Conservation (phyloP, 345 rosid genomes). For the Eucalyptus victrix region DNA sequence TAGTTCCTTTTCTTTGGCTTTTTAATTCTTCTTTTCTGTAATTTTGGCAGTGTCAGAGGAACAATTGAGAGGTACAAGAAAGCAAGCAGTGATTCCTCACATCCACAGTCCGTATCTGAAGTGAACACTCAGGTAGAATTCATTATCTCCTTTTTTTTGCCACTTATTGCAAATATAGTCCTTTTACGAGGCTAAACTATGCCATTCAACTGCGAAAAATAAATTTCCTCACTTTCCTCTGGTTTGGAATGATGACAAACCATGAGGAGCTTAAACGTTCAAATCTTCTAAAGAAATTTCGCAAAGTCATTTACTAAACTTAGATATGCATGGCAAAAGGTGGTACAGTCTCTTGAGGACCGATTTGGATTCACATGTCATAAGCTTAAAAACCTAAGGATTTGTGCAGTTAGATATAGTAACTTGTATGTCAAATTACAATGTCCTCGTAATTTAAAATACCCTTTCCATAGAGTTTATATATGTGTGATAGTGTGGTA, state of each 20-base stretch:
- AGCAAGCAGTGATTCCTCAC: conserved; percentile 48
- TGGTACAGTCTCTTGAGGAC: neutral
- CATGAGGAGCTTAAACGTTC: neutral
- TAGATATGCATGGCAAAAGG: neutral
- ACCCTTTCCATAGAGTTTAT: neutral
- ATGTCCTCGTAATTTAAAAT: neutral
- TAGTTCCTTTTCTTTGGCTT: neutral
- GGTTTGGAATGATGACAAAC: neutral
- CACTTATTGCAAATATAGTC: neutral
- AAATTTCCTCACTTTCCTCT: neutral
- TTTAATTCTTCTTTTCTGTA: neutral
- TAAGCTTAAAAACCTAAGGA: neutral
- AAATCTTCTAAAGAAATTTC: neutral
- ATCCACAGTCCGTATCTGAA: conserved; percentile 58
- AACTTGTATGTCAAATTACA: neutral
- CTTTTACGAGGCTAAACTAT: neutral
- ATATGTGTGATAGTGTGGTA: neutral
- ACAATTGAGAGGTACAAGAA: conserved; percentile 92
- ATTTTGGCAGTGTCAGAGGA: conserved; percentile 51
- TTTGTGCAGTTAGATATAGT: neutral
- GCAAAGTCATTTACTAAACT: neutral
- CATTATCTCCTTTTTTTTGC: neutral
- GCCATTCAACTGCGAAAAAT: neutral
- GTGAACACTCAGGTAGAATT: conserved; percentile 67
- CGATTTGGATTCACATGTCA: neutral